Evolutionary conservation across 176 grass and related monocot species (phyloP), one percentile per base, ranked within the genome.

Genomic region (Phyllostachys edulis): DNA sequence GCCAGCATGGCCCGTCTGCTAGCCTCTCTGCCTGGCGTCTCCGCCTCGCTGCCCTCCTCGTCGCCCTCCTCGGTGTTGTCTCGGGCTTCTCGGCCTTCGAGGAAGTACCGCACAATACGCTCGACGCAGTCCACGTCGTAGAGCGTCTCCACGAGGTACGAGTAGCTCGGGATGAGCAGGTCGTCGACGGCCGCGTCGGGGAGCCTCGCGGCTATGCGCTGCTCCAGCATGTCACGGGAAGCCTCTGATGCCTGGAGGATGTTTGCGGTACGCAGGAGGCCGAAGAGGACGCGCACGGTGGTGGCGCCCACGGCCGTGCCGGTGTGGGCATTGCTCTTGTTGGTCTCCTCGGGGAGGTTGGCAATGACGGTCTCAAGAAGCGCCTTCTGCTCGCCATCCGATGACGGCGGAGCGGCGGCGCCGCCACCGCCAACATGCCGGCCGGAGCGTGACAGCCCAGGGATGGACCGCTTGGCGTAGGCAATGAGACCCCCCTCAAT

Each of bases 41-140:
- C 85, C n/a, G 36, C 90, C 46, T 88, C 77, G 79, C 85, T 85
- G 50, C 67, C 45, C 12, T 88, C 85, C 29, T 80, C 90, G 2
- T 92, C 59, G 42, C 67, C 67, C 0, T 87, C 87, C 13, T 63
- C 84, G 2, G 29, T 63, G n/a, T 56, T 50, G 42, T 81, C 81
- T 24, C 91, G 81, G 29, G 29, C 29, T 29, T 29, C 29, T 29
- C 29, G 29, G 68, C 82, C 85, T 49, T 96, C 91, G 4, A 99
- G 69, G 88, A 92, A 99, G 66, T 87, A 69, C 5, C 87, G 77
- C 57, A 96, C 44, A 11, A 99, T 84, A 65, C 91, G 88, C 88
- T 96, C 97, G 18, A 99, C 89, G 77, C 91, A 96, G 52, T 96
- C 93, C 34, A 99, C 97, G 82, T 99, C 97, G 74, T 99, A 99